phyloP scores from a whole-genome alignment of 2,329 filamentous ascomycete genomes.

The Claviceps humidiphila region DNA sequence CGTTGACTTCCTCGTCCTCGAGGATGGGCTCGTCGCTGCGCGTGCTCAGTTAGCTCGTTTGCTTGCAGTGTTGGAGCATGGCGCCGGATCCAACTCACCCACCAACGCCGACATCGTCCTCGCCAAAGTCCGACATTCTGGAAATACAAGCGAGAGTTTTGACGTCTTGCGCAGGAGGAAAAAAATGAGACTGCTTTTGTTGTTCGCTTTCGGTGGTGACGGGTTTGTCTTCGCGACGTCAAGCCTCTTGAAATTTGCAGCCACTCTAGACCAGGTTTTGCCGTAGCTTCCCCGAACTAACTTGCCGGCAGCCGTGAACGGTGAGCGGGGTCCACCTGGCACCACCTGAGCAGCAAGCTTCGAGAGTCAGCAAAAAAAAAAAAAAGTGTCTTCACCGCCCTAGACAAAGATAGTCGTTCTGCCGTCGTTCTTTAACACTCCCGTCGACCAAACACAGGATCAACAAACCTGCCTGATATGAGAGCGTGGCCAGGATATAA shows the following conservation, averaged over 20 bases:
- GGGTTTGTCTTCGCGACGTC: neutral
- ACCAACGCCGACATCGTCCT: conserved; percentile 46
- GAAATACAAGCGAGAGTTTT: neutral
- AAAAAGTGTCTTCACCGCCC: conserved; percentile 20
- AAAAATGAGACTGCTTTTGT: neutral
- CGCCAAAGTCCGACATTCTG: conserved; percentile 62
- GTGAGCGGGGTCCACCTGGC: neutral
- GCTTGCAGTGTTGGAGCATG: neutral
- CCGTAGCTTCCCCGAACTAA: conserved; percentile 18
- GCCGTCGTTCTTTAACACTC: conserved; percentile 9
- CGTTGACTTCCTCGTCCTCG: conserved; percentile 54
- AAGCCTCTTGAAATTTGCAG: conserved; percentile 18
- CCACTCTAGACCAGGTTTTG: conserved; percentile 11
- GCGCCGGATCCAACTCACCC: conserved; percentile 31
- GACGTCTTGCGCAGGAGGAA: neutral
- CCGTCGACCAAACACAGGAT: neutral
- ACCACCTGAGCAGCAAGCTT: neutral
- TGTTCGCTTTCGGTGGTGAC: neutral
- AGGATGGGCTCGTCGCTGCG: conserved; percentile 56
- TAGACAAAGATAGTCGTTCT: conserved; percentile 18
- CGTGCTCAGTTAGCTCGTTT: conserved; percentile 1
- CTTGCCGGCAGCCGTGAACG: too few species aligned
- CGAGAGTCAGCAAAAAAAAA: conserved; percentile 14
- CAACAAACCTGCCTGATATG: neutral
- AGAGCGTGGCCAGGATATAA: neutral